Evolutionary conservation across 768 basidiomycete species (phyloP).

Genomic region (Mycena belliarum): DNA sequence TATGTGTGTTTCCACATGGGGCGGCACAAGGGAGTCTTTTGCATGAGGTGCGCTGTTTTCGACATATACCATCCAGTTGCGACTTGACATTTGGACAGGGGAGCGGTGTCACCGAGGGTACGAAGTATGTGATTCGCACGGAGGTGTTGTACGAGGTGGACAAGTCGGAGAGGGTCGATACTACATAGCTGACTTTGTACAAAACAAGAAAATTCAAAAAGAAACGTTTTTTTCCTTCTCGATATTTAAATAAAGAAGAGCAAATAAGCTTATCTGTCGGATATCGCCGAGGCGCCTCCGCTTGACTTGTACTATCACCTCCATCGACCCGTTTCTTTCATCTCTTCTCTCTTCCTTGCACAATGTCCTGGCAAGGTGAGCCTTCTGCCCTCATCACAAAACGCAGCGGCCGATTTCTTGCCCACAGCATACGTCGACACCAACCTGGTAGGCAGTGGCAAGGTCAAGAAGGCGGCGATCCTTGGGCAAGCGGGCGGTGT

Average conservation of each 20-base stretch:
- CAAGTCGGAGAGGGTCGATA: constrained; percentile 34
- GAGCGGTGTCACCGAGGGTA: constrained; percentile 36
- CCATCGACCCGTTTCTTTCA: constrained; percentile 12
- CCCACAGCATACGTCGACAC: constrained; percentile 75
- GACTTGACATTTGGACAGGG: constrained; percentile 26
- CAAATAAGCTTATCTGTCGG: constrained; percentile 1
- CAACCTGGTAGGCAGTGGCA: constrained; percentile 74
- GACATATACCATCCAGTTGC: background rate
- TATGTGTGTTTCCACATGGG: constrained; percentile 50
- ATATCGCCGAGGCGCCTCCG: constrained; percentile 11
- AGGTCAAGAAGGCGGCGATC: constrained; percentile 76
- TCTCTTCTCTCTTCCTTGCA: constrained; percentile 5
- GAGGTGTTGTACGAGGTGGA: constrained; percentile 42
- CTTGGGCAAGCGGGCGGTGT: constrained; percentile 73
- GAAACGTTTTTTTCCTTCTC: background rate
- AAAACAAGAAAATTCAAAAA: background rate
- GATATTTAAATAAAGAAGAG: background rate
- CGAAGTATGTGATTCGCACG: constrained; percentile 41
- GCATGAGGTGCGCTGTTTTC: constrained; percentile 31
- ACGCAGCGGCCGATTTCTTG: background rate
- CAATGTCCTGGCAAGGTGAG: constrained; percentile 24
- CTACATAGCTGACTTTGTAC: background rate
- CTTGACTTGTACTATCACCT: constrained; percentile 20
- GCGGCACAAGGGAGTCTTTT: constrained; percentile 37
- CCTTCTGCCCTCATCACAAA: background rate